Evolutionary conservation across 345 rosid species (phyloP), one percentile per base, ranked within the genome.

Genomic region (Brassica nigra): DNA sequence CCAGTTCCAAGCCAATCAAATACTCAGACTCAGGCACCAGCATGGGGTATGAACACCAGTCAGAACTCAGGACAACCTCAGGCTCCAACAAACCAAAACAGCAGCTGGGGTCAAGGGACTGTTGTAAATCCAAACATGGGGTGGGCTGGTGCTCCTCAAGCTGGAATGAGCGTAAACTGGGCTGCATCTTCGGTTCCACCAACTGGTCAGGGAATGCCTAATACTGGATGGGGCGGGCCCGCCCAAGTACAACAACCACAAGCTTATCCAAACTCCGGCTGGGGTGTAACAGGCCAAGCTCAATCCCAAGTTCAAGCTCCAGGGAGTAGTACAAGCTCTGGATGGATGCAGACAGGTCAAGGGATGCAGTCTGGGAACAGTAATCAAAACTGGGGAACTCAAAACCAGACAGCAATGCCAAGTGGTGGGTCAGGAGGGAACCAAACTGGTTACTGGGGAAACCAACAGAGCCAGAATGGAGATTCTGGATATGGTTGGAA

Each of bases 401-500:
- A 70, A 15, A 71, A 58, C 20, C 83, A 71, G 71, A 39, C 71
- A 67, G 66, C 68, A 1, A 71, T 76, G 7, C 83, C 88, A 9
- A 77, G 83, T 61, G 91, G 89, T 66, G 96, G 86, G 29, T 78
- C 84, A 15, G 73, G 81, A 44, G 89, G 83, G 62, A 92, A 87
- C 74, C 71, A 82, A 58, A 85, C 83, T 16, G 77, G 76, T 65
- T 37, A 57, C 14, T 86, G 92, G 93, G 88, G 87, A 79, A 80
- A 59, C 57, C 93, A 90, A 65, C 85, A 78, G 79, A 85, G 74
- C 71, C 88, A 87, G 37, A 81, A 84, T 28, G 93, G 89, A 71
- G 95, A 89, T 75, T 59, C 92, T 5, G 92, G 89, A 18, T 82
- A 86, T 62, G 88, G 89, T 34, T 89, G 90, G 68, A 85, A 79